A percentile compares a stretch with the other conserved stretches of the same genome.
Evolutionary conservation across 352 stramenopile genomes (phyloP).

Genomic region (Hyaloperonospora brassicae): DNA sequence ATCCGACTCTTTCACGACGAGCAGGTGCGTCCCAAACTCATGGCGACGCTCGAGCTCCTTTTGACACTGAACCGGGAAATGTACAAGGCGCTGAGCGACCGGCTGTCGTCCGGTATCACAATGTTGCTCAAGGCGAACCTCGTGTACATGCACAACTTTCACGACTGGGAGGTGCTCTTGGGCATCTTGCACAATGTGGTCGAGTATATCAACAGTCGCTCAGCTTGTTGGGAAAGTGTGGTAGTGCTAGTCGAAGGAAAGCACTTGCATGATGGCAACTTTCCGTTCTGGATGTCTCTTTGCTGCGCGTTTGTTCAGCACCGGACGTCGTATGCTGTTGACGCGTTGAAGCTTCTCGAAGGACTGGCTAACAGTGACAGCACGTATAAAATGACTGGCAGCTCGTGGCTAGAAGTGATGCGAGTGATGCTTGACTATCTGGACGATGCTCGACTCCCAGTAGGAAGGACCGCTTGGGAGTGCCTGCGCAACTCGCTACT

Average conservation of each 20-base stretch:
- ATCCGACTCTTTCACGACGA: slow-evolving; percentile 84
- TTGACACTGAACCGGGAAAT: slow-evolving; percentile 74
- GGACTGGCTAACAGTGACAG: slow-evolving; percentile 64
- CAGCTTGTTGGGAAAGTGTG: slow-evolving; percentile 72
- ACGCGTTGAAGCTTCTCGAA: slow-evolving; percentile 69
- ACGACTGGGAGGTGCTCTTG: slow-evolving; percentile 69
- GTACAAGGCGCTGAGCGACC: slow-evolving; percentile 73
- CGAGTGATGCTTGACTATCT: slow-evolving; percentile 80
- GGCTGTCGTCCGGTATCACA: slow-evolving; percentile 69
- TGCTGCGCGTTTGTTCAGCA: slow-evolving; percentile 73
- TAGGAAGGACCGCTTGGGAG: slow-evolving; percentile 80
- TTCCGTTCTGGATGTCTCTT: slow-evolving; percentile 75
- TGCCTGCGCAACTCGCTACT: slow-evolving; percentile 78
- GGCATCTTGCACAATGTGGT: slow-evolving; percentile 71
- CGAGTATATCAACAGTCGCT: slow-evolving; percentile 65
- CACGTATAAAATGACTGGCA: slow-evolving; percentile 63
- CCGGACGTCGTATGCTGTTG: slow-evolving; percentile 64
- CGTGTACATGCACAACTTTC: slow-evolving; percentile 83
- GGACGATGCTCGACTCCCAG: slow-evolving; percentile 62
- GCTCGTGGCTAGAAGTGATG: slow-evolving; percentile 79
- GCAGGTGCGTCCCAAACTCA: slow-evolving; percentile 69
- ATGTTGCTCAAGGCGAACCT: slow-evolving; percentile 82
- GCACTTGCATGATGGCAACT: slow-evolving; percentile 70
- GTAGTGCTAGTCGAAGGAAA: slow-evolving; percentile 59
- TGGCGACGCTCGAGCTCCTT: slow-evolving; percentile 69